Conservation (phyloP, 2,329 filamentous ascomycete genomes). For the Fusarium sp. region DNA sequence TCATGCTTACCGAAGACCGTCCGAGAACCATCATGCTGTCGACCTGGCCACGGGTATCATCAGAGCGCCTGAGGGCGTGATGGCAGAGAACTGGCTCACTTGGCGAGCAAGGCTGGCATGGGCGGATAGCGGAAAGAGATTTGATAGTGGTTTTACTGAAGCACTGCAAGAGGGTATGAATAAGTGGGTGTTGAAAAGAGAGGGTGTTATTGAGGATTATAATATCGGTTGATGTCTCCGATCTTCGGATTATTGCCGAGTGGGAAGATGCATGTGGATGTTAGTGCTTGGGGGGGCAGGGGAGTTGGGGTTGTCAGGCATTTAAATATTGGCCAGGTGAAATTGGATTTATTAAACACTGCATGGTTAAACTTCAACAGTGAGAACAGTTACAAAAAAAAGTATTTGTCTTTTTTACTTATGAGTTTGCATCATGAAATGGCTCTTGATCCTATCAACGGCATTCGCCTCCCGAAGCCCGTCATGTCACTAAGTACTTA, state of each 20-base stretch:
- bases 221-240: slow-evolving; percentile 44
- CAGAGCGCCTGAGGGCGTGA: slow-evolving; percentile 58
- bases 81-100: slow-evolving; percentile 60
- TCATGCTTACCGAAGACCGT: slow-evolving; percentile 44
- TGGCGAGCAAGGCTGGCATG: slow-evolving; percentile 58
- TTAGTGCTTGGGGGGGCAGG: background rate
- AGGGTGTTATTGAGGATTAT: slow-evolving; percentile 51
- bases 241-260: slow-evolving; percentile 35
- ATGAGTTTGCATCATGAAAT: background rate
- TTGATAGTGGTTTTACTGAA: slow-evolving; percentile 53
- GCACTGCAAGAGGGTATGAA: slow-evolving; percentile 54
- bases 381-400: too few species aligned
- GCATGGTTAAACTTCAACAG: too few species aligned
- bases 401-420: background rate
- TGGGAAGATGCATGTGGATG: slow-evolving; percentile 12
- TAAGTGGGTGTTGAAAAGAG: slow-evolving; percentile 52
- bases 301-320: slow-evolving; percentile 3
- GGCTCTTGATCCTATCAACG: slow-evolving; percentile 5
- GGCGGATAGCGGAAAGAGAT: slow-evolving; percentile 52
- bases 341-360: background rate
- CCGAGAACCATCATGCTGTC: slow-evolving; percentile 52
- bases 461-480: slow-evolving; percentile 22
- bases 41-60: slow-evolving; percentile 60
- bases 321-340: slow-evolving; percentile 3
- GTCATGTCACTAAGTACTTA: slow-evolving; percentile 16